Base-by-base conservation (phyloP, 176 grass and related monocot genomes). In the Hordeum marinum region DNA sequence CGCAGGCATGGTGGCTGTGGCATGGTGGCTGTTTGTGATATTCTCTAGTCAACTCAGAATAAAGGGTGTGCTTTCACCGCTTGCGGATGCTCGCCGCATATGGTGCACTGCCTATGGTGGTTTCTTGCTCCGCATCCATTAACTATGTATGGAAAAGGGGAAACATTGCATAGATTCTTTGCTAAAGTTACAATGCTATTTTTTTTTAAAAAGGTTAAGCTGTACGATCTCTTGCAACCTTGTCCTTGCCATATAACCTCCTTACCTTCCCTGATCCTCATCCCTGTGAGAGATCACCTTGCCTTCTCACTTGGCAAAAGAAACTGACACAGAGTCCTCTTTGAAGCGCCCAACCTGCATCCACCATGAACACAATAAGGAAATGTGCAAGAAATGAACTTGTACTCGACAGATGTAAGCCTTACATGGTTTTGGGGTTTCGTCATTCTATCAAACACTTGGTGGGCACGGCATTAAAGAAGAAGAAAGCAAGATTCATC, bases 21-120 rank as follows among this genome's bases (percentile, higher is more conserved):
- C 14, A 59, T 15, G 29, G 52, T 88, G 50, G 59, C 79, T 34
- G 21, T 76, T 50, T 72, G 11, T 52, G 43, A 75, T 69, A 75
- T 87, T 84, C 60, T 75, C 68, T 36, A 68, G 85, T 88, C 89
- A 84, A 63, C 80, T 87, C 85, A 83, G 68, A n/a, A 76, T 84
- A 91, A 88, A 81, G 71, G 64, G 61, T 75, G 34, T 88, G 85
- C 35, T 37, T 64, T 84, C 31, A 72, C 45, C 63, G 73, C 72
- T 36, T 40, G 75, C 60, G 68, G 89, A 39, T 91, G 85, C 81
- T 69, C 70, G 61, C 85, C 36, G 89, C 89, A 63, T 88, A 88
- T 88, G 79, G 62, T 89, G 85, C 79, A 83, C 24, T 83, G 66
- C 77, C 42, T 40, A 68, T 80, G 18, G 72, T 76, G 41, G 68